Conservation (phyloP, 2,329 filamentous ascomycete species). For the Alternaria sp. region DNA sequence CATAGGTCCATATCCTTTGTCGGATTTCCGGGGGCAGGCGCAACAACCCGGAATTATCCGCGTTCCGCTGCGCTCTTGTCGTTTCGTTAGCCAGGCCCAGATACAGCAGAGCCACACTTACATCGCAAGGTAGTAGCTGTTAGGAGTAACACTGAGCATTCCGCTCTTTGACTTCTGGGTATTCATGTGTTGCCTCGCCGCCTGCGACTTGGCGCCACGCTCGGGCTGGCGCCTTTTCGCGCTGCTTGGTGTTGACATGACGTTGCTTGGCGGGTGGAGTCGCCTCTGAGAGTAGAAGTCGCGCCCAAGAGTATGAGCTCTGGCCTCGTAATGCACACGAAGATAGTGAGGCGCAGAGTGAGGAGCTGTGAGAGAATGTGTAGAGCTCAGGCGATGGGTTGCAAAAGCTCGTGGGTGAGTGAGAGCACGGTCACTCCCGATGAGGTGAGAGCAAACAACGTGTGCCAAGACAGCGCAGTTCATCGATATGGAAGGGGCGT, state of each 20-base stretch:
- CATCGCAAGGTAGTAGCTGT: not conserved
- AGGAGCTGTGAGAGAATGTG: not conserved
- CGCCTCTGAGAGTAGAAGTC: not conserved
- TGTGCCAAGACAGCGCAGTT: not conserved
- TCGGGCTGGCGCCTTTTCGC: not conserved
- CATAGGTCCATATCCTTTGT: not conserved
- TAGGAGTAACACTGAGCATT: not conserved
- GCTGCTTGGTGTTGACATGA: not conserved
- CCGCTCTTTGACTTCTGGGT: not conserved
- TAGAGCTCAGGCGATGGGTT: not conserved
- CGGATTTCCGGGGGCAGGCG: not conserved
- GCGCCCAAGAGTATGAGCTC: not conserved
- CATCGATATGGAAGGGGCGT: not conserved
- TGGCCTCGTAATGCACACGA: not conserved
- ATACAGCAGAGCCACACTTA: not conserved
- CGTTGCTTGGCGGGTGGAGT: not conserved
- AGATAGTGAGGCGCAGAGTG: not conserved
- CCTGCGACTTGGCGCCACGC: not conserved
- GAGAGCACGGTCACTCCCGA: not conserved
- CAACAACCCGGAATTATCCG: not conserved
- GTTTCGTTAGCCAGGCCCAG: not conserved
- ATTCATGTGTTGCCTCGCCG: not conserved
- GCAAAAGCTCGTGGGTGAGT: not conserved
- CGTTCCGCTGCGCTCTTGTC: not conserved
- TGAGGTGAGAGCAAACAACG: not conserved